A percentile compares a stretch with the other conserved stretches of the same genome.
Evolutionary conservation across 2,329 filamentous ascomycete genomes (phyloP).

Genomic region (Aspergillus vadensis): DNA sequence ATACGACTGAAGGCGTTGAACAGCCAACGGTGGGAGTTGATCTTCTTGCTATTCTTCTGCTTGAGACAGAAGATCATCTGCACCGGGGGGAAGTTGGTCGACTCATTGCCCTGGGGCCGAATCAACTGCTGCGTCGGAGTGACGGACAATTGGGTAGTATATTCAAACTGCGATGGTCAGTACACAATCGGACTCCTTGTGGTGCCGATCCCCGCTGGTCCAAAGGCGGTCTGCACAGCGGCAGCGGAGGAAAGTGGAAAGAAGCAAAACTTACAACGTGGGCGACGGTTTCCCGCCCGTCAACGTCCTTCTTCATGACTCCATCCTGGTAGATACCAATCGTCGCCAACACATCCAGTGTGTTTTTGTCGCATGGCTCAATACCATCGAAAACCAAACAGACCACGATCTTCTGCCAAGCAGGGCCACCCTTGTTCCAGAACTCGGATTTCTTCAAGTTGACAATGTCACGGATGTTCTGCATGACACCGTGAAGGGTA

Average conservation of each 20-base stretch:
- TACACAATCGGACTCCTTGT: neutral
- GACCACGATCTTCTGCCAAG: constrained; percentile 99
- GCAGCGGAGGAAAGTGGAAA: neutral
- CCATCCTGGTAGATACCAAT: constrained; percentile 97
- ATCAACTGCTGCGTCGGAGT: constrained; percentile 98
- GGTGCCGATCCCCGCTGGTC: neutral
- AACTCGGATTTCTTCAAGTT: constrained; percentile 99
- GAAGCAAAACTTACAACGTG: constrained; percentile 60
- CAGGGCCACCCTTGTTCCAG: constrained; percentile 98
- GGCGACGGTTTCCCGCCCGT: constrained; percentile 92
- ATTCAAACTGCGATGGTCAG: constrained; percentile 67
- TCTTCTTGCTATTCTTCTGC: constrained; percentile 99
- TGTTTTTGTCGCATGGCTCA: constrained; percentile 95
- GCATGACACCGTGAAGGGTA: constrained; percentile 97
- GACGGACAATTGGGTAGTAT: constrained; percentile 95
- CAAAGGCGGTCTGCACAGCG: neutral
- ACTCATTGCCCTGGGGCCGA: constrained; percentile 80
- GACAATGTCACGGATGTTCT: constrained; percentile 97
- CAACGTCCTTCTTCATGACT: constrained; percentile 97
- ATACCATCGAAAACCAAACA: constrained; percentile 97
- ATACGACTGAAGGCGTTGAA: constrained; percentile 98
- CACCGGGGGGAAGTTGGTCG: constrained; percentile 85
- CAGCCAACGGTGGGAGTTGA: constrained; percentile 98
- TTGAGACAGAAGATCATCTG: constrained; percentile 99
- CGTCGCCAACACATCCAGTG: constrained; percentile 87